These are phyloP conservation scores for Nymphaea thermarum DNA, from an alignment of 164 flowering plant genomes.

Conservation along the genomic window DNA sequence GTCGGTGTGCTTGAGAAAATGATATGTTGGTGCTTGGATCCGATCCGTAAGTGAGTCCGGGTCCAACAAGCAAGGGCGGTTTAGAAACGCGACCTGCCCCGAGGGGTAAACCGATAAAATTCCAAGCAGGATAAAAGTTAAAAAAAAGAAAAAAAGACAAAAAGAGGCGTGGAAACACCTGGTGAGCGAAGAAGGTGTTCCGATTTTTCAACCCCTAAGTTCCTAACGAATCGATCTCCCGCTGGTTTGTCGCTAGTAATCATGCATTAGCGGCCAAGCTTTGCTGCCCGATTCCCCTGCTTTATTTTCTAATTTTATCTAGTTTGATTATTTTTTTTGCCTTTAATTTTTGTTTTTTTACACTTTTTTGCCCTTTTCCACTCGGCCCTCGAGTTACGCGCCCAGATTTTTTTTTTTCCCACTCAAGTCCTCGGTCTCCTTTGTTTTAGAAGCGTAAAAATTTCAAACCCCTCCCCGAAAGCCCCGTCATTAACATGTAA, in stretches of 20 bases:
- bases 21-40: background rate
- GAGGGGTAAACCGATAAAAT: background rate
- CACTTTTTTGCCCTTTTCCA: slow-evolving; percentile 1
- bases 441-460: too few relatives aligned
- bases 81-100: background rate
- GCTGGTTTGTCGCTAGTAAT: slow-evolving; percentile 57
- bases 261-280: slow-evolving; percentile 48
- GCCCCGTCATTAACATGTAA: too few relatives aligned
- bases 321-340: background rate
- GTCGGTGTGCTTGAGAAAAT: background rate
- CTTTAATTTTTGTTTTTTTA: too few relatives aligned
- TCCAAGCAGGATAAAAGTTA: background rate
- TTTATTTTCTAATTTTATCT: slow-evolving; percentile 20
- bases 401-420: too few relatives aligned
- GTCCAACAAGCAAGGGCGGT: slow-evolving; percentile 2
- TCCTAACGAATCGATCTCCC: slow-evolving; percentile 52
- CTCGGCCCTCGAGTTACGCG: slow-evolving; percentile 1
- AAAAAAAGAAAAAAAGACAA: background rate
- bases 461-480: too few relatives aligned
- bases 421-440: too few relatives aligned
- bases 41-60: background rate
- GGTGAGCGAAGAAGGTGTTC: slow-evolving; percentile 7
- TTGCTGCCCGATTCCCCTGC: slow-evolving; percentile 63
- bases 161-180: background rate
- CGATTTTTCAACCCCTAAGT: slow-evolving; percentile 38